A percentile compares a stretch with the other conserved stretches of the same genome.
Evolutionary conservation across 257 asterid genomes (phyloP).

Genomic region (Lavandula angustifolia): DNA sequence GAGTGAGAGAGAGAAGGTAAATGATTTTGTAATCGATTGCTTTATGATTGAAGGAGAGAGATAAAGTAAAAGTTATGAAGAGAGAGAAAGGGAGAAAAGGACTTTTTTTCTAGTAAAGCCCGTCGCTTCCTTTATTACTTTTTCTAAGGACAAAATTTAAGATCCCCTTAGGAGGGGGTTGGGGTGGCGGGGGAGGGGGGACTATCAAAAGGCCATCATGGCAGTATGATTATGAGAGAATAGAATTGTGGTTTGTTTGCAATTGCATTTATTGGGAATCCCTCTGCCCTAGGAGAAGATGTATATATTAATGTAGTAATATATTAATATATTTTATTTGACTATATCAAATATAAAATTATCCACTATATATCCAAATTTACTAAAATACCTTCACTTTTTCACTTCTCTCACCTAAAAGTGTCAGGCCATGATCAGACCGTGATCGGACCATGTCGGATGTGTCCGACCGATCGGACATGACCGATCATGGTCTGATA

Average conservation of each 20-base stretch:
- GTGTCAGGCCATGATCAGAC: too few species aligned
- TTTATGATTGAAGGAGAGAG: constrained; percentile 62
- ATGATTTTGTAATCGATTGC: constrained; percentile 97
- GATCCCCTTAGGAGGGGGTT: not conserved
- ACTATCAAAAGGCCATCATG: constrained; percentile 66
- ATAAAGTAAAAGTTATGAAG: constrained; percentile 13
- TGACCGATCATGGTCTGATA: too few species aligned
- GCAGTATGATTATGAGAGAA: constrained; percentile 78
- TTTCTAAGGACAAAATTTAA: constrained; percentile 59
- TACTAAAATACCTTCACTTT: too few species aligned
- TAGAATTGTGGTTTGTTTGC: constrained; percentile 97
- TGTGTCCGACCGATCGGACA: too few species aligned
- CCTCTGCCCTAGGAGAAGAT: constrained; percentile 58
- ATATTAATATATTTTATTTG: too few species aligned
- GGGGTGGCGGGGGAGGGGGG: not conserved
- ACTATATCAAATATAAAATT: too few species aligned
- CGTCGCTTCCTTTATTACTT: constrained; percentile 41
- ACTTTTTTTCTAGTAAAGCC: constrained; percentile 38
- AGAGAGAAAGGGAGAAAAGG: constrained; percentile 37
- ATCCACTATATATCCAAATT: too few species aligned
- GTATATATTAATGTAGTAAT: too few species aligned
- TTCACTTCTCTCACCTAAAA: too few species aligned
- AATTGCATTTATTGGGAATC: constrained; percentile 61
- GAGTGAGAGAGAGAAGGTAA: constrained; percentile 48
- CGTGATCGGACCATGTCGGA: too few species aligned